Conservation (phyloP, 495 filamentous ascomycete species). For the Aspergillus steynii region DNA sequence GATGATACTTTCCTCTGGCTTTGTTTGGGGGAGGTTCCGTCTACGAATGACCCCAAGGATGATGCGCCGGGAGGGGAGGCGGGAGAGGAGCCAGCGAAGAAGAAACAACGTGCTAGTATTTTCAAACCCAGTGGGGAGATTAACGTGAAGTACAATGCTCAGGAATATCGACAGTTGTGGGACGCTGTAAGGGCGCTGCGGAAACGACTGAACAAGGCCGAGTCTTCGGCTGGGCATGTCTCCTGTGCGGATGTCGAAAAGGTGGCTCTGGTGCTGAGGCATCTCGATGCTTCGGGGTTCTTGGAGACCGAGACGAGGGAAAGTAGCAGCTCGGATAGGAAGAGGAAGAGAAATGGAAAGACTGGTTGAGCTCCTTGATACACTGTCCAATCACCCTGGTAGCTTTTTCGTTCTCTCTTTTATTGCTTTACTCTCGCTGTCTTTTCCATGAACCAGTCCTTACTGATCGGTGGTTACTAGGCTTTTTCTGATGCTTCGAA, state of each 20-base stretch:
- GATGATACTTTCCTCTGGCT: conserved; percentile 75
- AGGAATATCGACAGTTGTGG: conserved; percentile 61
- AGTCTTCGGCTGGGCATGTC: conserved; percentile 25
- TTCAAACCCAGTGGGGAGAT: conserved; percentile 39
- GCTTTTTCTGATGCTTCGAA: background rate
- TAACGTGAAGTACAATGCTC: conserved; percentile 62
- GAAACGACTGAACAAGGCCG: conserved; percentile 39
- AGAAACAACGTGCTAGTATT: conserved; percentile 24
- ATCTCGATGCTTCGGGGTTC: conserved; percentile 33
- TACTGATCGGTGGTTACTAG: background rate
- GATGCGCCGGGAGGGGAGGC: background rate
- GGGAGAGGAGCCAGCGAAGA: conserved; percentile 20
- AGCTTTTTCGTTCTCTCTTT: too few species aligned
- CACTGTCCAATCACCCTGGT: too few species aligned
- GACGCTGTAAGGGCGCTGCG: conserved; percentile 43
- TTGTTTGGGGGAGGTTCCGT: conserved; percentile 34
- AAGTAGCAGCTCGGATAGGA: background rate
- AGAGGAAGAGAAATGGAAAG: background rate
- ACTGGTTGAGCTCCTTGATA: background rate
- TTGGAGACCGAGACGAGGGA: conserved; percentile 1
- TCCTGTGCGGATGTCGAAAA: conserved; percentile 64
- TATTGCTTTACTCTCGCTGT: too few species aligned
- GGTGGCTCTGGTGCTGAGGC: conserved; percentile 60
- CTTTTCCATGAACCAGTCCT: background rate
- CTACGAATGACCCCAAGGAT: background rate